Percentiles rank a stretch among this genome's conserved stretches.
Evolutionary conservation across 306 rosid genomes (phyloP).

Genomic region (Quercus mongolica): DNA sequence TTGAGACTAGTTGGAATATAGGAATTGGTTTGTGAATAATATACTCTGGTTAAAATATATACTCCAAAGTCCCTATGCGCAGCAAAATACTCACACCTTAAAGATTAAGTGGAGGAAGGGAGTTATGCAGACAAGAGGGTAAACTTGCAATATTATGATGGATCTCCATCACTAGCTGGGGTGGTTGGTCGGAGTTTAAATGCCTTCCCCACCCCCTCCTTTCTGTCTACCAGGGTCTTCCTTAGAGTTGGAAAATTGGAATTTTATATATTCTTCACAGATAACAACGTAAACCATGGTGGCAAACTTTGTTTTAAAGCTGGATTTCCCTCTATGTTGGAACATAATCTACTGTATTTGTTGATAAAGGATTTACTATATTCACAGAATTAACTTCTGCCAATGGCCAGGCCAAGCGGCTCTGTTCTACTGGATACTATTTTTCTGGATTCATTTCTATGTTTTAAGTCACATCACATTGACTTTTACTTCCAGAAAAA

Average conservation of each 20-base stretch:
- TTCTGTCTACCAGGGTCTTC: too few species aligned
- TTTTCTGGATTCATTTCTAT: too few species aligned
- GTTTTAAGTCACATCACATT: too few species aligned
- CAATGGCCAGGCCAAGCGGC: neutral
- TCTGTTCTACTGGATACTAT: neutral
- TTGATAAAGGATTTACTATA: neutral
- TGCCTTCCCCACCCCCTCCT: neutral
- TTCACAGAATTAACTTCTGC: neutral
- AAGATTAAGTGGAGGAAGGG: constrained; percentile 10
- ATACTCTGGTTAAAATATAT: neutral
- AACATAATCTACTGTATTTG: neutral
- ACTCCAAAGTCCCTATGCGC: neutral
- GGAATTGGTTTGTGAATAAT: neutral
- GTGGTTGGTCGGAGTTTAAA: neutral
- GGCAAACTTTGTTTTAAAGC: neutral
- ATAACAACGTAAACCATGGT: neutral
- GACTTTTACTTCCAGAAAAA: neutral
- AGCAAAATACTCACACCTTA: constrained; percentile 4
- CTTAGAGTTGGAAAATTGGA: neutral
- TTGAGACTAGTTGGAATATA: neutral
- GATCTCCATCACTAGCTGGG: neutral
- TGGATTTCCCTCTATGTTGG: neutral
- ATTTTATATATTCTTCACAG: neutral
- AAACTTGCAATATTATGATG: neutral
- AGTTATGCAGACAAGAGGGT: neutral